Conservation (phyloP, 1,284 basidiomycete species). For the Crepidotus sp. region DNA sequence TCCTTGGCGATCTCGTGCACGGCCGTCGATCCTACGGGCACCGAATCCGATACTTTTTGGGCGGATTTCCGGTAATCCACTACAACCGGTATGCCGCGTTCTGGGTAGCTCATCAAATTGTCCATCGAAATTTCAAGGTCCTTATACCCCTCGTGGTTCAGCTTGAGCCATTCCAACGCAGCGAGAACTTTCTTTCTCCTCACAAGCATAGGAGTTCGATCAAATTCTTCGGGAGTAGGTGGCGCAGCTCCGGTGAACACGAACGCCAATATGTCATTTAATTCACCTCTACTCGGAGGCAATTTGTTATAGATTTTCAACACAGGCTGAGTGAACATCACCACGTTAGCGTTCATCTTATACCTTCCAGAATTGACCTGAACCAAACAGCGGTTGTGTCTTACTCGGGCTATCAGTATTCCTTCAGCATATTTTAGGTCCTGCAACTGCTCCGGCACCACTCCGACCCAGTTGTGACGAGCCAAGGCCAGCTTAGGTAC, state of each 20-base stretch:
- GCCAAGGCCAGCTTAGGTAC: neutral
- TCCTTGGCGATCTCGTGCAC: neutral
- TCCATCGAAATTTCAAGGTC: conserved; percentile 21
- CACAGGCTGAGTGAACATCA: neutral
- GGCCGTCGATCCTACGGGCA: no score
- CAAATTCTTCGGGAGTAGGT: neutral
- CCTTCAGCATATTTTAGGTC: neutral
- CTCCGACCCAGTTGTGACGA: neutral
- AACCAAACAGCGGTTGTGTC: conserved; percentile 5
- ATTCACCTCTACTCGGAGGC: neutral
- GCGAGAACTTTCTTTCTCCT: conserved; percentile 21
- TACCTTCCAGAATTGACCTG: neutral
- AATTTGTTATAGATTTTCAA: neutral
- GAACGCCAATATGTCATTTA: neutral
- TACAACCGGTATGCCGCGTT: conserved; percentile 24
- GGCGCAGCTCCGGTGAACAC: neutral
- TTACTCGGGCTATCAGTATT: neutral
- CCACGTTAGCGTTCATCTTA: conserved; percentile 1
- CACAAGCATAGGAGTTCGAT: neutral
- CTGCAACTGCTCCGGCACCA: neutral
- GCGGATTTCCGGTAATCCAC: neutral
- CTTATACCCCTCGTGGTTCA: conserved; percentile 31
- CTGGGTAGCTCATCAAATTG: conserved; percentile 21
- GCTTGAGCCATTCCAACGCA: conserved; percentile 30
- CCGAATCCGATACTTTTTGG: no score